Conservation (phyloP, 2,329 filamentous ascomycete genomes). For the Pyrenochaeta sp. region DNA sequence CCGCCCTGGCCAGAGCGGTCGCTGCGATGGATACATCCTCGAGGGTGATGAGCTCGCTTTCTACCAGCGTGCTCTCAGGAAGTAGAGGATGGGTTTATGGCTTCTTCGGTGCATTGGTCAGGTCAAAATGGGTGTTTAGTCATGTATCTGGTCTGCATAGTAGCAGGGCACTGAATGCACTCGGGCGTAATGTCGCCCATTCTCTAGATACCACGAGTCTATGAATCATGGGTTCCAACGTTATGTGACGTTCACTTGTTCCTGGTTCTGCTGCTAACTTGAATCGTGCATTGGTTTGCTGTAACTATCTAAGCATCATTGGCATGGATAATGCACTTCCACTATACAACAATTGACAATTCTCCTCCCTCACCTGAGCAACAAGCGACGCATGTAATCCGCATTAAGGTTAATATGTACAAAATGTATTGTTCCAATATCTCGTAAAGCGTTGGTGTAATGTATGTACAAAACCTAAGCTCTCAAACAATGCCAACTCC, state of each 20-base stretch:
- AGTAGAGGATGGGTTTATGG: conserved; percentile 68
- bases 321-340: too few relatives aligned
- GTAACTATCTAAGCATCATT: too few relatives aligned
- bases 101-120: conserved; percentile 51
- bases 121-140: conserved; percentile 53
- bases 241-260: conserved; percentile 28
- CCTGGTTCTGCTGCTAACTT: not conserved
- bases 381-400: not conserved
- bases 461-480: not conserved
- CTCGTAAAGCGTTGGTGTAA: not conserved
- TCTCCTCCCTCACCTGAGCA: too few relatives aligned
- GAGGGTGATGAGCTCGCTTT: conserved; percentile 99
- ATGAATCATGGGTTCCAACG: conserved; percentile 46
- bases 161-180: conserved; percentile 47
- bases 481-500: too few relatives aligned
- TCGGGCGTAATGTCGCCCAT: conserved; percentile 45
- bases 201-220: conserved; percentile 51
- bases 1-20: conserved; percentile 95
- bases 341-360: too few relatives aligned
- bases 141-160: conserved; percentile 52
- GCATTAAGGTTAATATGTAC: not conserved
- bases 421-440: not conserved
- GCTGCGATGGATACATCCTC: conserved; percentile 95
- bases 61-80: conserved; percentile 99
- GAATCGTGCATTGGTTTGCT: not conserved